Evolutionary conservation across 164 flowering plant genomes (phyloP).

Genomic region (Euptelea pleiosperma): DNA sequence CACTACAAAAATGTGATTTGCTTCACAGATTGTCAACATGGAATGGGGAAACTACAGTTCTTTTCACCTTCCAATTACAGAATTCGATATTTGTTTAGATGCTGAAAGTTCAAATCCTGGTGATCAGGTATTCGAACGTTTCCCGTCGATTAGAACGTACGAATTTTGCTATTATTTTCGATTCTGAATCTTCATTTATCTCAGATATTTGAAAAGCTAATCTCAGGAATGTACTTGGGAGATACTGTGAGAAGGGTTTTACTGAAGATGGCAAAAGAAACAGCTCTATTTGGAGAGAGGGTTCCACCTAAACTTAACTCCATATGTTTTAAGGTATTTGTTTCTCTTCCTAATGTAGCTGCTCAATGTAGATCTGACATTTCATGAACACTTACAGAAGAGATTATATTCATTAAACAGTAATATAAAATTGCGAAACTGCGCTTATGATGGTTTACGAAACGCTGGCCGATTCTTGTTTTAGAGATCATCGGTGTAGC

Average conservation of each 20-base stretch:
- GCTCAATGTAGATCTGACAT: no score
- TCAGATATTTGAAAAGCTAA: conserved; percentile 60
- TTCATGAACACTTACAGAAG: no score
- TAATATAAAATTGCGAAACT: no score
- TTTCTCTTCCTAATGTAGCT: not conserved
- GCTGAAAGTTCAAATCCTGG: conserved; percentile 61
- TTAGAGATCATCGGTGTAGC: no score
- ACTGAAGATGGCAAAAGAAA: conserved; percentile 52
- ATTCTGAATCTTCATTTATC: not conserved
- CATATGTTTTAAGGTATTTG: conserved; percentile 44
- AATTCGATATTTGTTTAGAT: conserved; percentile 46
- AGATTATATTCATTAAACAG: no score
- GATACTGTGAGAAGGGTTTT: conserved; percentile 63
- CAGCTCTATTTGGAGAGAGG: conserved; percentile 49
- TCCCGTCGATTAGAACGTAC: not conserved
- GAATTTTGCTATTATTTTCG: not conserved
- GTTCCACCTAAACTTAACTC: conserved; percentile 50
- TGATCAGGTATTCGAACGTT: conserved; percentile 29
- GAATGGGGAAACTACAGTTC: conserved; percentile 59
- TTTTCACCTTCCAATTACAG: conserved; percentile 49
- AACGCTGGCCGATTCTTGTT: no score
- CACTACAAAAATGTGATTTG: not conserved
- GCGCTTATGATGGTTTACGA: no score
- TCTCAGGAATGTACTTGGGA: conserved; percentile 64
- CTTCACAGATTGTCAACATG: conserved; percentile 43